Percentiles rank a stretch among this genome's conserved stretches.
phyloP scores from a whole-genome alignment of 805 yeast species.

The Yarrowia sp. region DNA sequence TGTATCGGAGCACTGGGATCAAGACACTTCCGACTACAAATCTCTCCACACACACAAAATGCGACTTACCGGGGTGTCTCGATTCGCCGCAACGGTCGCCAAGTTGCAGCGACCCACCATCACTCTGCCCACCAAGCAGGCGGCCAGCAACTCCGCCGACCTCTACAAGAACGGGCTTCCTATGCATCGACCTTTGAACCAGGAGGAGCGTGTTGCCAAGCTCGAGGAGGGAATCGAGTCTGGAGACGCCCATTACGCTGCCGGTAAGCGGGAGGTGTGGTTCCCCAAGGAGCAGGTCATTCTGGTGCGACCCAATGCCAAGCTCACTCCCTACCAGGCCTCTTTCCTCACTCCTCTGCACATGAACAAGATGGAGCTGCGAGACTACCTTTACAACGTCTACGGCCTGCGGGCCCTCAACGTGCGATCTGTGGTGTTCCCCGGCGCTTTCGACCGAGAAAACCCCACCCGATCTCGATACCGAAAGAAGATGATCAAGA shows the following conservation, averaged over 20 bases:
- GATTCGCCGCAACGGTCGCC: slow-evolving; percentile 32
- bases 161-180: slow-evolving; percentile 26
- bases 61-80: slow-evolving; percentile 39
- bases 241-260: slow-evolving; percentile 68
- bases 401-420: slow-evolving; percentile 91
- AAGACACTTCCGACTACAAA: background rate
- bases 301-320: slow-evolving; percentile 89
- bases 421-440: slow-evolving; percentile 83
- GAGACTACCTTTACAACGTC: slow-evolving; percentile 90
- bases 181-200: slow-evolving; percentile 32
- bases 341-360: slow-evolving; percentile 92
- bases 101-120: slow-evolving; percentile 24
- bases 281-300: slow-evolving; percentile 87
- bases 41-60: slow-evolving; percentile 1
- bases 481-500: slow-evolving; percentile 82
- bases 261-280: slow-evolving; percentile 77
- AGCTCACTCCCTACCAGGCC: slow-evolving; percentile 96
- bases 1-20: background rate
- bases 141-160: background rate
- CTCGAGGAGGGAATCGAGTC: slow-evolving; percentile 23
- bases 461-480: slow-evolving; percentile 68
- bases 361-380: slow-evolving; percentile 90
- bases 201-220: slow-evolving; percentile 18
- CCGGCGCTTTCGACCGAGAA: slow-evolving; percentile 70
- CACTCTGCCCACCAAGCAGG: slow-evolving; percentile 34